These are phyloP conservation scores for Nemania diffusa DNA, from an alignment of 2,329 filamentous ascomycete species.

Conservation along the genomic window DNA sequence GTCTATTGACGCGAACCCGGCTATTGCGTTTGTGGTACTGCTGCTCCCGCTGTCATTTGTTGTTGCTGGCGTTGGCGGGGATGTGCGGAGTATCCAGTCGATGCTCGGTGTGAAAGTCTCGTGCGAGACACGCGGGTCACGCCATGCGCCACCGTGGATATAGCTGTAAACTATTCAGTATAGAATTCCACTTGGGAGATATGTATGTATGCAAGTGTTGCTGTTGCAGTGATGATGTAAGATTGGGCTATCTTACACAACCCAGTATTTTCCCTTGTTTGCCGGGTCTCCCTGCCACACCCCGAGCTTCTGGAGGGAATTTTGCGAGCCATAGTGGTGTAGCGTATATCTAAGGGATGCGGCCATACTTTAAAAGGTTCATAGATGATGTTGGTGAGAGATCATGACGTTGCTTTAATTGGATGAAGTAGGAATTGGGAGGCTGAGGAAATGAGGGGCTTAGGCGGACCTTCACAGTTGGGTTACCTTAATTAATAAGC, in stretches of 20 bases:
- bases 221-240: background rate
- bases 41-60: background rate
- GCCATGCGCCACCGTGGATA: slow-evolving; percentile 73
- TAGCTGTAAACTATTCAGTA: slow-evolving; percentile 52
- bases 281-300: slow-evolving; percentile 53
- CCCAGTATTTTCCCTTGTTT: slow-evolving; percentile 45
- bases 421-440: slow-evolving; percentile 2
- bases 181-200: background rate
- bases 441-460: slow-evolving; percentile 25
- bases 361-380: slow-evolving; percentile 39
- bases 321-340: slow-evolving; percentile 45
- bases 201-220: background rate
- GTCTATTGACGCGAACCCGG: slow-evolving; percentile 71
- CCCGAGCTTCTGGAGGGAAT: slow-evolving; percentile 58
- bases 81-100: slow-evolving; percentile 51
- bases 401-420: background rate
- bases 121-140: slow-evolving; percentile 64
- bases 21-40: slow-evolving; percentile 50
- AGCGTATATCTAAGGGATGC: slow-evolving; percentile 45
- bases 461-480: slow-evolving; percentile 10
- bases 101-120: slow-evolving; percentile 59
- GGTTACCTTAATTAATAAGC: background rate
- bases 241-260: slow-evolving; percentile 42
- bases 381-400: background rate
- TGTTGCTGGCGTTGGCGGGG: background rate